phyloP scores from a whole-genome alignment of 257 asterid species.

The Plectranthus barbatus region DNA sequence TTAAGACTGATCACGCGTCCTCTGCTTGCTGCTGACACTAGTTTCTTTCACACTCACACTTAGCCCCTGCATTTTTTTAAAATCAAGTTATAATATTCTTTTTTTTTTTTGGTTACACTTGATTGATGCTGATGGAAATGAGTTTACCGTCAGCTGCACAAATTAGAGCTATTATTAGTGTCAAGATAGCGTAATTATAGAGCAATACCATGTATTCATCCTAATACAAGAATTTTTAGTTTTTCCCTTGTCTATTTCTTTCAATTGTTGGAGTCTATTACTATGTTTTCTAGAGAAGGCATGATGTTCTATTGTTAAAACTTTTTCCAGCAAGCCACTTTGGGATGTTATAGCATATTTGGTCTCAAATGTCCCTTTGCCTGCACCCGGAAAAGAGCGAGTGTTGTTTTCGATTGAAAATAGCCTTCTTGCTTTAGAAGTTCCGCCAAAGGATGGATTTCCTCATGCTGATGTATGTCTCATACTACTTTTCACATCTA shows the following conservation, averaged over 20 bases:
- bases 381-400: conserved; percentile 86
- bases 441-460: conserved; percentile 87
- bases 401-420: conserved; percentile 83
- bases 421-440: conserved; percentile 85
- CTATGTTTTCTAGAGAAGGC: conserved; percentile 1
- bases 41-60: not conserved
- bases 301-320: conserved; percentile 21
- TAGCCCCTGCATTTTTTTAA: not conserved
- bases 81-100: too few species aligned
- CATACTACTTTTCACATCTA: not conserved
- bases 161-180: not conserved
- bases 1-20: not conserved
- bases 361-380: conserved; percentile 83
- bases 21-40: not conserved
- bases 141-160: not conserved
- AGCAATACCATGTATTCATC: not conserved
- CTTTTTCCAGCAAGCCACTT: conserved; percentile 86
- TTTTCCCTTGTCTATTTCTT: not conserved
- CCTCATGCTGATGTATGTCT: conserved; percentile 93
- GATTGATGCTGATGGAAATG: not conserved
- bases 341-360: conserved; percentile 81
- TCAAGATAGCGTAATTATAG: not conserved
- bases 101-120: not conserved
- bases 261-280: conserved; percentile 3
- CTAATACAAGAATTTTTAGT: not conserved